Base-by-base conservation (phyloP, 371 early-diverging fungal genomes). In the Coemansia sp. region DNA sequence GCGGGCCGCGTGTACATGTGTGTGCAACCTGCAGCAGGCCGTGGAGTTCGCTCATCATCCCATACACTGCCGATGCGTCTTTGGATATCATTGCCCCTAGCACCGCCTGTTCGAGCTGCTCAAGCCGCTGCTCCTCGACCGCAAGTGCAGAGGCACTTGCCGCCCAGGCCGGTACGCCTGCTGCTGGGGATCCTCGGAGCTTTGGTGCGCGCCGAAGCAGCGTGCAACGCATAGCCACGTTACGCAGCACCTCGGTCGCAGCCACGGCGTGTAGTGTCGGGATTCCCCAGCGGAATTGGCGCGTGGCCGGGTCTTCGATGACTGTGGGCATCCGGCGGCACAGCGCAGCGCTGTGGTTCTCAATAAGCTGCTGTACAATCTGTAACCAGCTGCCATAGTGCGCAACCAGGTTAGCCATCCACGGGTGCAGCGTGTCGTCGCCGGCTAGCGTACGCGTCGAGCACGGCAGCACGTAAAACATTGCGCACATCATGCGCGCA, bases 21-120 rank as follows among this genome's bases (percentile, higher is more conserved):
- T 61, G 55, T 41, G 57, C 45, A 38, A 73, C 57, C 31, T 73
- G 74, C 20, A 73, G 51, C 41, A 64, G 55, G n/a, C 42, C 60
- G 40, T 73, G 73, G 3, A 56, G 70, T 41, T 73, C 74, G 36
- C 61, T 64, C 74, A 73, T 73, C 70, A 73, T 73, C 10, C 74
- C 74, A 34, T 73, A 73, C 34, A 73, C 74, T 2, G 74, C 60
- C 41, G 74, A 70, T 16, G 74, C 71, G 45, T 73, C 71, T 39
- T 57, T 56, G 14, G 58, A 58, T 16, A 73, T 65, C 35, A 73
- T 57, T 7, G 39, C 59, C 36, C 70, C 53, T 9, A 73, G 49
- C 2, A 73, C 60, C 32, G 55, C 35, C 40, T 70, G 61, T 55
- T 73, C 74, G 32, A 65, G 49, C 55, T 65, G 57, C 48, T 71